Conservation (phyloP, 2,329 filamentous ascomycete genomes). For the Beauveria australis region DNA sequence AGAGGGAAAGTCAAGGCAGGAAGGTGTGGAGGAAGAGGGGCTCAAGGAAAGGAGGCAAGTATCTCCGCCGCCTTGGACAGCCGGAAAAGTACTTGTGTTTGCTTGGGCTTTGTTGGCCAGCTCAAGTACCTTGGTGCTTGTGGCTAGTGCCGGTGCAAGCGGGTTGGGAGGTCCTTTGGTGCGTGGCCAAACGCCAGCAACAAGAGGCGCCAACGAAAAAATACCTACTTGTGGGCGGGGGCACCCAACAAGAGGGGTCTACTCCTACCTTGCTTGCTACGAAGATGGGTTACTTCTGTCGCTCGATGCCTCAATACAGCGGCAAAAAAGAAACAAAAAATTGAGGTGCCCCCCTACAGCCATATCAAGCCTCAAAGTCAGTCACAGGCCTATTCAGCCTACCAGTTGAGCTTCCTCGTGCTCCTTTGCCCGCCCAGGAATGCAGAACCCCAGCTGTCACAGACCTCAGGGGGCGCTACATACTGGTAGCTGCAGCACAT, state of each 20-base stretch:
- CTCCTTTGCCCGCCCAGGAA: background rate
- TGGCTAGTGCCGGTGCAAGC: background rate
- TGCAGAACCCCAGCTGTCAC: background rate
- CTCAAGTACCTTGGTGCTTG: background rate
- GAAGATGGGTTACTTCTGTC: background rate
- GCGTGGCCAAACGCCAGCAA: background rate
- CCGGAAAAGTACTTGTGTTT: background rate
- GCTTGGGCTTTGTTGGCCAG: background rate
- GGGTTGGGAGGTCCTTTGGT: background rate
- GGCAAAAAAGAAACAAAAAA: background rate
- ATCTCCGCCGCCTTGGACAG: background rate
- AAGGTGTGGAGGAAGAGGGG: constrained; percentile 12
- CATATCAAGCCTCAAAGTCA: background rate
- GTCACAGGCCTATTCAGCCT: background rate
- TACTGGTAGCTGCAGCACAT: background rate
- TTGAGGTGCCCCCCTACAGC: background rate
- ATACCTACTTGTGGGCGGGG: constrained; percentile 3
- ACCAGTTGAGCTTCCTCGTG: background rate
- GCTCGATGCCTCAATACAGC: background rate
- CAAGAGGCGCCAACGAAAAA: background rate
- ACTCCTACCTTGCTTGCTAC: background rate
- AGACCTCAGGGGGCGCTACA: background rate
- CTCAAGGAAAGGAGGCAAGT: constrained; percentile 11
- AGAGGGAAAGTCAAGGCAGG: constrained; percentile 6
- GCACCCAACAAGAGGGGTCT: background rate